These are phyloP conservation scores for Penicillium coprophilum DNA, from an alignment of 495 filamentous ascomycete species.

Conservation along the genomic window DNA sequence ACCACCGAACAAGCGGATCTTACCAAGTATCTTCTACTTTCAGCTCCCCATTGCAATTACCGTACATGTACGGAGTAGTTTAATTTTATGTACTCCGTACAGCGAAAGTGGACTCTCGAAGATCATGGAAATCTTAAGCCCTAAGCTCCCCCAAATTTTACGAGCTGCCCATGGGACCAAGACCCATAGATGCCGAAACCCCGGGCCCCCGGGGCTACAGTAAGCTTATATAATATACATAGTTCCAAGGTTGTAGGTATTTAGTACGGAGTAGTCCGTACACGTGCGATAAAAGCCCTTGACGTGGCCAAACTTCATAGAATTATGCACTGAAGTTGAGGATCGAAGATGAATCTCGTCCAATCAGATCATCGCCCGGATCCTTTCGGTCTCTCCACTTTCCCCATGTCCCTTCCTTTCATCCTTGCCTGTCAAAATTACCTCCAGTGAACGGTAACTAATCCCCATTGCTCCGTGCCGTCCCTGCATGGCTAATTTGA, in stretches of 20 bases:
- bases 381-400: conserved; percentile 4
- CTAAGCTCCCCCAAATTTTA: too few relatives aligned
- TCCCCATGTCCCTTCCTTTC: conserved; percentile 9
- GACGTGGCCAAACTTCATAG: too few relatives aligned
- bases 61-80: background rate
- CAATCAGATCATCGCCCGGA: background rate
- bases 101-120: background rate
- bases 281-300: too few relatives aligned
- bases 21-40: conserved; percentile 1
- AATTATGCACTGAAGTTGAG: too few relatives aligned
- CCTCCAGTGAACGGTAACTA: background rate
- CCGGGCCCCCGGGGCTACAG: too few relatives aligned
- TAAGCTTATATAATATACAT: too few relatives aligned
- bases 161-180: background rate
- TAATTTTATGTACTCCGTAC: too few relatives aligned
- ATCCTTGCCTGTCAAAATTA: conserved; percentile 1
- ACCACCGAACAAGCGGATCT: background rate
- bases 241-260: too few relatives aligned
- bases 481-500: conserved; percentile 9
- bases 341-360: background rate
- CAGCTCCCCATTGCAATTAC: background rate
- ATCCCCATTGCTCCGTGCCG: conserved; percentile 9
- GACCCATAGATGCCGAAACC: too few relatives aligned
- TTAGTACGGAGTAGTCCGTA: too few relatives aligned
- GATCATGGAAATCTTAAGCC: background rate